Conservation (phyloP, 805 yeast genomes). For the Candida chauliodis region DNA sequence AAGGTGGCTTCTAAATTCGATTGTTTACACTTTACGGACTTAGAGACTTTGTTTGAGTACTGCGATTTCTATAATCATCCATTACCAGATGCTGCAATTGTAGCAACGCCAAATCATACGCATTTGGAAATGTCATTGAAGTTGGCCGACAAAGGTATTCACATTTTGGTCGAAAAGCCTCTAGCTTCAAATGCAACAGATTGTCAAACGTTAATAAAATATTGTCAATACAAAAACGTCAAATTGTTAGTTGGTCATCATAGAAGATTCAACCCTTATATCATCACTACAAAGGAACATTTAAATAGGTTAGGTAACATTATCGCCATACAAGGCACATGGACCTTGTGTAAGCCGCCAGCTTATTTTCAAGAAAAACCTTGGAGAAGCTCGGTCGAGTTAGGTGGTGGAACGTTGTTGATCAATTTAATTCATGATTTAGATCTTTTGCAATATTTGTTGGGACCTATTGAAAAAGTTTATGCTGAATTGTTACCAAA, state of each 20-base stretch:
- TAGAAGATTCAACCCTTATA: conserved; percentile 40
- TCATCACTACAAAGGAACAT: conserved; percentile 34
- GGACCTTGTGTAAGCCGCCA: conserved; percentile 36
- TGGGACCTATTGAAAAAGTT: conserved; percentile 37
- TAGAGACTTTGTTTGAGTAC: conserved; percentile 24
- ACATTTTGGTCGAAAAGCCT: conserved; percentile 38
- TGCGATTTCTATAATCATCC: conserved; percentile 17
- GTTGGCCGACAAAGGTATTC: conserved; percentile 33
- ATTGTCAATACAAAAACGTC: conserved; percentile 22
- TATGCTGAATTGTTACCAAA: conserved; percentile 35
- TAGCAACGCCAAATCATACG: conserved; percentile 41
- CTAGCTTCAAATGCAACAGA: conserved; percentile 32
- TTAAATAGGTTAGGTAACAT: conserved; percentile 27
- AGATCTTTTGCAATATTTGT: conserved; percentile 36
- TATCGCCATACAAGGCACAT: conserved; percentile 39
- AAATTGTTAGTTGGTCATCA: conserved; percentile 40
- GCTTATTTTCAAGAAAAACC: conserved; percentile 33
- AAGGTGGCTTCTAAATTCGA: conserved; percentile 23
- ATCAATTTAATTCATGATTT: conserved; percentile 42
- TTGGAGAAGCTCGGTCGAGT: conserved; percentile 33
- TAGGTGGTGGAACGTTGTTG: conserved; percentile 40
- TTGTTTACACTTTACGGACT: conserved; percentile 20
- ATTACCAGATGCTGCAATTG: conserved; percentile 38
- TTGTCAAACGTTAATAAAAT: conserved; percentile 29
- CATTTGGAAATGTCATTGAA: conserved; percentile 27